phyloP scores from a whole-genome alignment of 2,329 filamentous ascomycete genomes.

The Daldinia sp. region DNA sequence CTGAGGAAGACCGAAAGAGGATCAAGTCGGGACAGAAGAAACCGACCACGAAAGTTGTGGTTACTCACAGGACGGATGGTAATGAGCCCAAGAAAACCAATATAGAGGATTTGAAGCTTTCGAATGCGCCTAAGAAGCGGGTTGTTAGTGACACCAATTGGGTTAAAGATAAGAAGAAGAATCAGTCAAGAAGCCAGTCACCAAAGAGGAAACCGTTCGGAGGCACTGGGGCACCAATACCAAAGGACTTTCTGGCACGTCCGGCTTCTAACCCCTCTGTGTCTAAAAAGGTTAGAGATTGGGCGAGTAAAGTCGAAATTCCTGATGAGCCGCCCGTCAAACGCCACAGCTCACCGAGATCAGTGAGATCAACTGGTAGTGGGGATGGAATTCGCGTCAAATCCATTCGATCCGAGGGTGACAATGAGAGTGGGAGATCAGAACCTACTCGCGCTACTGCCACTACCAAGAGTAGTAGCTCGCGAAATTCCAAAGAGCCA shows the following conservation, averaged over 20 bases:
- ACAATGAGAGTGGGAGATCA: slow-evolving; percentile 42
- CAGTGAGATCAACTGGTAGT: slow-evolving; percentile 54
- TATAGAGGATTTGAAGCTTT: slow-evolving; percentile 57
- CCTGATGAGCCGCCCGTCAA: slow-evolving; percentile 57
- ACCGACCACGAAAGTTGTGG: slow-evolving; percentile 51
- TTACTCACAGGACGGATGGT: slow-evolving; percentile 48
- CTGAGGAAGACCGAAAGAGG: slow-evolving; percentile 69
- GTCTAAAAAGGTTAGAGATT: slow-evolving; percentile 71
- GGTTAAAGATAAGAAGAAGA: slow-evolving; percentile 71
- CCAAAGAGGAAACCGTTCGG: slow-evolving; percentile 52
- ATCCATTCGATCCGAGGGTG: slow-evolving; percentile 41
- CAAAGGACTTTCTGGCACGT: slow-evolving; percentile 68
- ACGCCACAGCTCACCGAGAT: slow-evolving; percentile 55
- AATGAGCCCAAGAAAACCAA: slow-evolving; percentile 52
- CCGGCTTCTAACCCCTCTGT: slow-evolving; percentile 67
- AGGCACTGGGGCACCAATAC: slow-evolving; percentile 60
- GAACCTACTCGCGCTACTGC: slow-evolving; percentile 42
- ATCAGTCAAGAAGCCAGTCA: slow-evolving; percentile 58
- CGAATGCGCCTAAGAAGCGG: slow-evolving; percentile 83
- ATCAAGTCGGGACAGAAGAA: slow-evolving; percentile 67
- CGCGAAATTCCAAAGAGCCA: slow-evolving; percentile 41
- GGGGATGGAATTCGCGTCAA: slow-evolving; percentile 58
- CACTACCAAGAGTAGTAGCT: slow-evolving; percentile 38
- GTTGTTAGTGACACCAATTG: slow-evolving; percentile 95
- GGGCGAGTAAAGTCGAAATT: slow-evolving; percentile 68